Base-by-base conservation (phyloP, 345 rosid genomes). In the Rhodamnia argentea region DNA sequence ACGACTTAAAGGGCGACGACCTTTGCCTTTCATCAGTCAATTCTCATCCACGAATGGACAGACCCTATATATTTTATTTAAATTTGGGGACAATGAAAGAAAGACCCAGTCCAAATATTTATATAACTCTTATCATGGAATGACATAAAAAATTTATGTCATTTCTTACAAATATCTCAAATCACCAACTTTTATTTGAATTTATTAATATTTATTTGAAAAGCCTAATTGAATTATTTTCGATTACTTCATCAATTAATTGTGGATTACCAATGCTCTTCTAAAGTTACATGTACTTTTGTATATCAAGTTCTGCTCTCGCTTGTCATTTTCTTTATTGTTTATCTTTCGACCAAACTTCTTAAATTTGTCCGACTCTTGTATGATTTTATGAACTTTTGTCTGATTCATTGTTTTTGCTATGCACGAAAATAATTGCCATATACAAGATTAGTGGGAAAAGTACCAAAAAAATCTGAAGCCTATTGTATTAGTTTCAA, bases 391-490 rank as follows among this genome's bases (percentile, higher is more conserved):
- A 6, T 60, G 70, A 60, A n/a, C 32, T 15, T 29, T 62, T 29
- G 22, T 62, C 42, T 15, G 6, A 29, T 5, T 29, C 3, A 8
- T 62, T 62, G 8, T 15, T 15, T 62, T 62, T 27, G 3, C 20
- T 62, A 27, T 7, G 22, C 75, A 62, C 12, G 94, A 97, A 97
- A 7, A 47, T 47, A 47, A 47, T 47, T 47, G 51, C 11, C 51
- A 47, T 1, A 8, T 47, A 47, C 51, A 47, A 8, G 51, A 47
- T 47, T 47, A 11, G 11, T 9, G 51, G 51, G 51, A 47, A 44
- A 44, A 6, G 47, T 44, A 7, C 47, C 10, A 44, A 44, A 44
- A 44, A 44, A 44, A 9, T 44, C 47, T 6, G 1, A 44, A 44
- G 7, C 5, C 47, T 7, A 44, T 44, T 7, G 47, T 1, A 44